Conservation (phyloP, 2,329 filamentous ascomycete species). For the Leptosphaerulina australis region DNA sequence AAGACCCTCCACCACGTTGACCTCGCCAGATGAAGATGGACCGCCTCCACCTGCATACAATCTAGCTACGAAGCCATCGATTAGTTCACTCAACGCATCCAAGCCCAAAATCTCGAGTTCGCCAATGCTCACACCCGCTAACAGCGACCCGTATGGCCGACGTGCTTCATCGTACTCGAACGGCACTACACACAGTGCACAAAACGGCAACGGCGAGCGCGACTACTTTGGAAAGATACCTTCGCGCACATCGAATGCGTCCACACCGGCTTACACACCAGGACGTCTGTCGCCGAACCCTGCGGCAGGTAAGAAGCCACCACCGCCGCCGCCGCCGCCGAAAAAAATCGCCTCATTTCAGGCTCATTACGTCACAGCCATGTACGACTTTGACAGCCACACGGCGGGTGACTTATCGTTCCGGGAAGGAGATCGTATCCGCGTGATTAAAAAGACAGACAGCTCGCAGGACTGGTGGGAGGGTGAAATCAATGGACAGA, state of each 20-base stretch:
- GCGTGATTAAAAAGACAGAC: constrained; percentile 76
- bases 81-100: constrained; percentile 40
- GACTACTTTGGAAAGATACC: constrained; percentile 52
- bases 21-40: constrained; percentile 36
- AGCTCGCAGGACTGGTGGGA: constrained; percentile 90
- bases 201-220: constrained; percentile 31
- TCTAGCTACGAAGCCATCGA: constrained; percentile 44
- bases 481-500: constrained; percentile 71
- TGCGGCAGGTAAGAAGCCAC: constrained; percentile 69
- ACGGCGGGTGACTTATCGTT: constrained; percentile 74
- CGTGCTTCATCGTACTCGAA: constrained; percentile 40
- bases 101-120: constrained; percentile 45
- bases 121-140: constrained; percentile 41
- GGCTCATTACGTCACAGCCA: constrained; percentile 68
- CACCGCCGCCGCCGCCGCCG: constrained; percentile 72
- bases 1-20: constrained; percentile 31
- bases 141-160: constrained; percentile 40
- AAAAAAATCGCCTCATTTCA: constrained; percentile 61
- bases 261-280: constrained; percentile 26
- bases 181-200: constrained; percentile 20
- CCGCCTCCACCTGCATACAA: constrained; percentile 35
- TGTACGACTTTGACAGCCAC: constrained; percentile 77
- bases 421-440: constrained; percentile 76
- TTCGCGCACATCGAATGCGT: constrained; percentile 48
- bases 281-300: constrained; percentile 50